phyloP scores from a whole-genome alignment of 2,329 filamentous ascomycete species.

The Juglanconis sp. region DNA sequence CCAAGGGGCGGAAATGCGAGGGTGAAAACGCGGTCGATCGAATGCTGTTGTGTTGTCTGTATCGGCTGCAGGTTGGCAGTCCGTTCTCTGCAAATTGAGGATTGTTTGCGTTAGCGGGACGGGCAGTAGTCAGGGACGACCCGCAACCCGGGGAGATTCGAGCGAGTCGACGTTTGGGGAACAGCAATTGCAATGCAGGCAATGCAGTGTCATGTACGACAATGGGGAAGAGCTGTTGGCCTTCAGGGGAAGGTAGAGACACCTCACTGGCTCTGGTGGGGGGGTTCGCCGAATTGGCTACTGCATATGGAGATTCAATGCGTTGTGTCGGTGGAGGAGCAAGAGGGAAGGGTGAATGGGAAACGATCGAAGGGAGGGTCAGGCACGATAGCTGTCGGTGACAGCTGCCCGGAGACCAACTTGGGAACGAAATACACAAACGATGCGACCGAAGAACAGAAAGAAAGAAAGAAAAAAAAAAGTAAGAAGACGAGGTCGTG shows the following conservation, averaged over 20 bases:
- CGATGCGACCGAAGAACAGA: slow-evolving; percentile 1
- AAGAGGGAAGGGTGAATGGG: not conserved
- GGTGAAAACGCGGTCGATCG: slow-evolving; percentile 2
- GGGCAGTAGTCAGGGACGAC: slow-evolving; percentile 5
- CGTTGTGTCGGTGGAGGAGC: slow-evolving; percentile 3
- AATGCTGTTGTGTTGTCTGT: not conserved
- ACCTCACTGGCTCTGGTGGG: slow-evolving; percentile 14
- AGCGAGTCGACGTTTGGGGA: slow-evolving; percentile 8
- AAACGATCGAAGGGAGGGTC: not conserved
- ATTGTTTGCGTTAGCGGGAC: slow-evolving; percentile 19
- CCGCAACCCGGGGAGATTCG: slow-evolving; percentile 9
- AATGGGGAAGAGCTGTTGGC: slow-evolving; percentile 13
- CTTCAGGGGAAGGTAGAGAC: slow-evolving; percentile 6
- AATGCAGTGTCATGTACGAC: slow-evolving; percentile 17
- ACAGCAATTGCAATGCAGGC: slow-evolving; percentile 17
- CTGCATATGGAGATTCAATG: slow-evolving; percentile 9
- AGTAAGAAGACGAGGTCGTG: slow-evolving; percentile 5
- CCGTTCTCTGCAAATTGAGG: slow-evolving; percentile 17
- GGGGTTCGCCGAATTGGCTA: not conserved
- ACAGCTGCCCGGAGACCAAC: slow-evolving; percentile 6
- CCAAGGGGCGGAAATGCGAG: slow-evolving; percentile 1
- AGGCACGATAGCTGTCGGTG: not conserved
- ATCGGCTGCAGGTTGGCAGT: not conserved
- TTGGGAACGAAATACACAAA: slow-evolving; percentile 9
- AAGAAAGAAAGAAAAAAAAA: slow-evolving; percentile 5